A percentile compares a stretch with the other conserved stretches of the same genome.
phyloP scores from a whole-genome alignment of 345 rosid genomes.

The Populus ilicifolia region DNA sequence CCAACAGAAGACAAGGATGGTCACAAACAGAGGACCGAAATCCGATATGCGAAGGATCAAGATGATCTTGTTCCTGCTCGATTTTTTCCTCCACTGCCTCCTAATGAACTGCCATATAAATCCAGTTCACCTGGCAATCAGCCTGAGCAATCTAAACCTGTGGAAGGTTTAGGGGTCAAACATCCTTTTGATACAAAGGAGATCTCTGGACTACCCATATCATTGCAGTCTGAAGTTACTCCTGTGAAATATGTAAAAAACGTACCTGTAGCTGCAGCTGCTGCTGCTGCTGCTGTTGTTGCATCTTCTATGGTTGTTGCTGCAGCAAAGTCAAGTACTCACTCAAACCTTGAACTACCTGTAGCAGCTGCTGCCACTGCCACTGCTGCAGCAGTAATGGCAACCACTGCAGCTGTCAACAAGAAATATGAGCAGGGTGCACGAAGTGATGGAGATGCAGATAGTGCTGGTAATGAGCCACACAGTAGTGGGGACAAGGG shows the following conservation, averaged over 20 bases:
- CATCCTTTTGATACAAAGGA: slow-evolving; percentile 33
- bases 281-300: slow-evolving; percentile 91
- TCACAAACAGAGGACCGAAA: slow-evolving; percentile 29
- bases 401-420: slow-evolving; percentile 73
- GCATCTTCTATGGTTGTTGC: slow-evolving; percentile 97
- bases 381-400: slow-evolving; percentile 86
- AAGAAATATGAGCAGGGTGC: slow-evolving; percentile 56
- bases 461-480: slow-evolving; percentile 42
- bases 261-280: slow-evolving; percentile 81
- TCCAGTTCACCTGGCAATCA: slow-evolving; percentile 24
- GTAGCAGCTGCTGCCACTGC: slow-evolving; percentile 96
- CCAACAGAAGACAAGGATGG: slow-evolving; percentile 40
- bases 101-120: slow-evolving; percentile 37
- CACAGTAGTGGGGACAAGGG: slow-evolving; percentile 28
- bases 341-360: slow-evolving; percentile 70
- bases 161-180: slow-evolving; percentile 35
- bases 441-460: slow-evolving; percentile 53
- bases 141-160: slow-evolving; percentile 39
- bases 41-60: slow-evolving; percentile 37
- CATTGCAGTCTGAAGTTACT: slow-evolving; percentile 45
- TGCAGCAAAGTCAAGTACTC: slow-evolving; percentile 60
- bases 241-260: slow-evolving; percentile 44
- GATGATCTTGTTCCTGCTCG: slow-evolving; percentile 37
- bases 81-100: slow-evolving; percentile 69
- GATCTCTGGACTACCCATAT: slow-evolving; percentile 31